Percentiles rank a stretch among this genome's conserved stretches.
These are phyloP conservation scores for Ricinus communis DNA, from an alignment of 345 rosid species.

Conservation along the genomic window DNA sequence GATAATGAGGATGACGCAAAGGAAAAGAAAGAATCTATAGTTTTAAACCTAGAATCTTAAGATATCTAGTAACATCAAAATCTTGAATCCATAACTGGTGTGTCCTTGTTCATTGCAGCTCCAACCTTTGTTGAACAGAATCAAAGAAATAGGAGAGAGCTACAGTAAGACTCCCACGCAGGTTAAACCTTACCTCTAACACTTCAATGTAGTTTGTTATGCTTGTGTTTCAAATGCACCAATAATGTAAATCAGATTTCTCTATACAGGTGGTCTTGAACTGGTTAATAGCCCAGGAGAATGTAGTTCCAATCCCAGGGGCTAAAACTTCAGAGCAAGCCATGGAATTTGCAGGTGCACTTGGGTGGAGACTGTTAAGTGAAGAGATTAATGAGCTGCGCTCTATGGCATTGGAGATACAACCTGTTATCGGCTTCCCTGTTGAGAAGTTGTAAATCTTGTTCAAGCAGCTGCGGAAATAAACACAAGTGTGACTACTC, in stretches of 20 bases:
- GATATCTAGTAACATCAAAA: background rate
- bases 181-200: constrained; percentile 39
- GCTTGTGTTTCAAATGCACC: background rate
- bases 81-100: constrained; percentile 23
- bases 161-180: constrained; percentile 74
- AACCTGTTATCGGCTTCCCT: constrained; percentile 70
- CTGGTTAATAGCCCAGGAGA: constrained; percentile 90
- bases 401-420: constrained; percentile 60
- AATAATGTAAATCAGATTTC: background rate
- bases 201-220: background rate
- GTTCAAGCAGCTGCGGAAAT: background rate
- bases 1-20: no score
- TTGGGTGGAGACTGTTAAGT: constrained; percentile 71
- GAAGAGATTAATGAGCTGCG: constrained; percentile 75
- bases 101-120: constrained; percentile 51
- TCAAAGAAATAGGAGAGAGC: constrained; percentile 64
- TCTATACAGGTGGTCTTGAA: constrained; percentile 67
- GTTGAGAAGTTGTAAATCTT: constrained; percentile 52
- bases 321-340: constrained; percentile 85
- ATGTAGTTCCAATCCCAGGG: constrained; percentile 94
- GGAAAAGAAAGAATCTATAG: no score
- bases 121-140: constrained; percentile 68
- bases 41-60: background rate
- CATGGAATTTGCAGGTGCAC: constrained; percentile 72
- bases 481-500: no score